Evolutionary conservation across 495 filamentous ascomycete species (phyloP), one percentile per base, ranked within the genome.

Genomic region (Mycothermus thermophilus): DNA sequence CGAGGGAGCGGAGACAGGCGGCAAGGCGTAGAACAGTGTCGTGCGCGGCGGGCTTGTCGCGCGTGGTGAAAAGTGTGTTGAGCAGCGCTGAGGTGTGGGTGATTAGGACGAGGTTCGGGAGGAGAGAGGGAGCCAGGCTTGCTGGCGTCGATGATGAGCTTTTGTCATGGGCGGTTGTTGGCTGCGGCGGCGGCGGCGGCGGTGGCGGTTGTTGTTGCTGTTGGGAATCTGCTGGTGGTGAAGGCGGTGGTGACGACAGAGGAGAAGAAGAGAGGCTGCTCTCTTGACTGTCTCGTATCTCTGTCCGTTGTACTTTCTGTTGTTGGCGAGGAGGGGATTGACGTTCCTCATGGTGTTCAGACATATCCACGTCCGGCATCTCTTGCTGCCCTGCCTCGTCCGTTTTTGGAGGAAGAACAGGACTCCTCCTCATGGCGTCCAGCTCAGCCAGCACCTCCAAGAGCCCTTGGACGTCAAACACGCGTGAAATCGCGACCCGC

Each of bases 401-500:
- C 22, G 31, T 18, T 0, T 30, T 16, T 11, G 9, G 29, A 11
- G 5, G 8, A 14, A 8, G 6, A 2, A 3, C 32, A 7, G 25
- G n/a, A n/a, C n/a, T n/a, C 34, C 6, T 30, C 30, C 3, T 52
- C 53, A 3, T n/a, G n/a, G n/a, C n/a, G n/a, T n/a, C n/a, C n/a
- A 74, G 22, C 47, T 74, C 71, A 2, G 27, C 43, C 5, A 77
- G 32, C 7, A 69, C 67, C 46, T 79, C 73, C 55, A 50, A 61
- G 17, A 78, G 35, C 3, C 74, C 74, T 35, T 69, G 60, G 13
- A 73, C 44, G 41, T 79, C 73, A 47, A 77, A 77, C 5, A 78
- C 64, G 3, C 67, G 46, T 37, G 72, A 67, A 25, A 79, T 64
- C 15, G 57, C 58, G 7, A 75, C 58, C 16, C 55, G 51, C 25